Base-by-base conservation (phyloP, 2,329 filamentous ascomycete genomes). In the Boeremia lycopersici region DNA sequence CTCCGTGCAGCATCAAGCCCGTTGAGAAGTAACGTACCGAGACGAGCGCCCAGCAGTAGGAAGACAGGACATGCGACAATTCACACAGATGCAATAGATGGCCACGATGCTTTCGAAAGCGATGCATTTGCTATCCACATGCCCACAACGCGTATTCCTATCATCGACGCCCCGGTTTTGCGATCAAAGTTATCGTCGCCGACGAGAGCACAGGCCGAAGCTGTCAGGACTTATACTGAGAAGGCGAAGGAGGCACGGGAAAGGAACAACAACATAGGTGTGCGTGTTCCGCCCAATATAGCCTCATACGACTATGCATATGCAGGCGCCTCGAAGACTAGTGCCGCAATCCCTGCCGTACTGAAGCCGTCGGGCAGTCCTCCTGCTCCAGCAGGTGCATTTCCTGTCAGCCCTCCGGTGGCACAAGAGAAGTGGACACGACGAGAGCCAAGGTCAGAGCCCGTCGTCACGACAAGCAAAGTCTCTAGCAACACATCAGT, bases 51-150 rank as follows among this genome's bases (percentile, higher is more conserved):
- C 5, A 58, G 55, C 9, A 71, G 66, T 42, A 57, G 64, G 28
- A 72, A 69, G 35, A 69, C 59, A 4, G 61, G 60, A 6, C 56
- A 63, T 34, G 61, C 63, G 1, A 70, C 64, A 0, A 72, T 73
- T 17, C 48, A 53, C 23, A 72, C 71, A 2, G 65, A 73, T 29
- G 60, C 64, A 0, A 65, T 63, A 1, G 61, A 62, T 17, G 57
- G 59, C 1, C 64, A 68, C 3, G 62, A 64, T 6, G 62, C 64
- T 2, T 74, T 74, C 44, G 68, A 74, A 45, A 72, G 68, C 46
- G 71, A 74, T 48, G 67, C 68, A 0, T 74, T 72, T 35, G 70
- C 70, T 10, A 57, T 74, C 6, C 60, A 70, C 10, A 72, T 71
- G 69, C 71, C 70, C 2, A 71, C 69, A 1, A 74, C 71, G 4